A percentile compares a stretch with the other conserved stretches of the same genome.
phyloP scores from a whole-genome alignment of 2,329 filamentous ascomycete species.

The Cercospora beticola region DNA sequence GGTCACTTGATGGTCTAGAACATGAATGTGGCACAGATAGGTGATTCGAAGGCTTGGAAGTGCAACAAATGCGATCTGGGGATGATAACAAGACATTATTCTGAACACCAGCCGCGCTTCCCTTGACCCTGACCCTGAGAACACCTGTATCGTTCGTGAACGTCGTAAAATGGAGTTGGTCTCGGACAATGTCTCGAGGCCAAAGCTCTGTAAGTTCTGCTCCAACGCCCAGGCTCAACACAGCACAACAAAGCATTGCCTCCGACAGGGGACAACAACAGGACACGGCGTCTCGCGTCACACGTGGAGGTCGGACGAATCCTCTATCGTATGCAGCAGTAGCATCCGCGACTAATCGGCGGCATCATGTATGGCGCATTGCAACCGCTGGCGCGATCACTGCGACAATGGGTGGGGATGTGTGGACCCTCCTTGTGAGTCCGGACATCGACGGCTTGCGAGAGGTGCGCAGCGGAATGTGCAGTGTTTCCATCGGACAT shows the following conservation, averaged over 20 bases:
- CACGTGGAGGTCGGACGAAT: not conserved
- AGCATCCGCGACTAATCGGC: not conserved
- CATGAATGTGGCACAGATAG: not conserved
- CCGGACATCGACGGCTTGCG: not conserved
- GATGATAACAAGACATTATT: not conserved
- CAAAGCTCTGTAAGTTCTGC: not conserved
- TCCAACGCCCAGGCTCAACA: not conserved
- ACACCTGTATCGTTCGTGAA: not conserved
- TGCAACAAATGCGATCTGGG: not conserved
- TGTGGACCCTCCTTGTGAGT: not conserved
- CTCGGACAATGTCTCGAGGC: not conserved
- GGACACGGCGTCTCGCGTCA: not conserved
- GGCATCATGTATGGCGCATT: not conserved
- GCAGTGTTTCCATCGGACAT: not conserved
- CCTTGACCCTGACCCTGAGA: not conserved
- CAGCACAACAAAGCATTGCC: not conserved
- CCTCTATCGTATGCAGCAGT: not conserved
- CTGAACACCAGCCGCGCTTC: not conserved
- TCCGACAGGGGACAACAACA: not conserved
- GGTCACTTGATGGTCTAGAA: not conserved
- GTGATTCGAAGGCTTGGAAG: not conserved
- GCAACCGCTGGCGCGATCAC: not conserved
- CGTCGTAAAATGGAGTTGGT: not conserved
- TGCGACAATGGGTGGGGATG: not conserved
- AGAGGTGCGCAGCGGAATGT: not conserved